phyloP scores from a whole-genome alignment of 768 basidiomycete species.

The Rhizopogon vulgaris region DNA sequence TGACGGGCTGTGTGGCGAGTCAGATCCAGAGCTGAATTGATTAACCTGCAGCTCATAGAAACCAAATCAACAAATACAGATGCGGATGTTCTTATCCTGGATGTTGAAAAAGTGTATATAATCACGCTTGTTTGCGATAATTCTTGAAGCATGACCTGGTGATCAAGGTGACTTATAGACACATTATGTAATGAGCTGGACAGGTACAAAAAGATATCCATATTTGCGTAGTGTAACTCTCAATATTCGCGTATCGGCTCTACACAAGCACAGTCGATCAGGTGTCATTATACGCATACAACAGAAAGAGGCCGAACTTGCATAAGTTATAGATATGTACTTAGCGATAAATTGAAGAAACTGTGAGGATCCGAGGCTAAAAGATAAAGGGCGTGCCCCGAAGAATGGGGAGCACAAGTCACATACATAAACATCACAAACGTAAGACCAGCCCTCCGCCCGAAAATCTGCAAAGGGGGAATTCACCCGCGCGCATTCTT shows the following conservation, averaged over 20 bases:
- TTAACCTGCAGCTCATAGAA: too few species aligned
- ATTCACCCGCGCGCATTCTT: neutral
- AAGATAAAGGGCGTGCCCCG: neutral
- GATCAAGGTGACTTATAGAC: too few species aligned
- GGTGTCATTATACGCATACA: neutral
- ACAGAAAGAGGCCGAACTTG: neutral
- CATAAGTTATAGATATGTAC: neutral
- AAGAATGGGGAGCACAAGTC: neutral
- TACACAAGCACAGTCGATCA: neutral
- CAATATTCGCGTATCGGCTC: too few species aligned
- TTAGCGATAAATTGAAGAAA: neutral
- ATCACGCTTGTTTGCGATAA: too few species aligned
- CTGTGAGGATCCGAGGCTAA: neutral
- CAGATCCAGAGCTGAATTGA: too few species aligned
- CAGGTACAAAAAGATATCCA: too few species aligned
- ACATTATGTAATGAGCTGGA: too few species aligned
- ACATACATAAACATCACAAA: neutral
- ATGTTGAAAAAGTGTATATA: too few species aligned
- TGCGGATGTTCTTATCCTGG: too few species aligned
- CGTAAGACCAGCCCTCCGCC: neutral
- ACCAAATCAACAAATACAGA: too few species aligned
- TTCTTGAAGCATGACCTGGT: too few species aligned
- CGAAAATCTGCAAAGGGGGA: neutral
- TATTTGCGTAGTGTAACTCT: neutral
- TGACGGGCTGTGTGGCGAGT: too few species aligned